Conservation (phyloP, 495 filamentous ascomycete genomes). For the Haplographium delicatum region DNA sequence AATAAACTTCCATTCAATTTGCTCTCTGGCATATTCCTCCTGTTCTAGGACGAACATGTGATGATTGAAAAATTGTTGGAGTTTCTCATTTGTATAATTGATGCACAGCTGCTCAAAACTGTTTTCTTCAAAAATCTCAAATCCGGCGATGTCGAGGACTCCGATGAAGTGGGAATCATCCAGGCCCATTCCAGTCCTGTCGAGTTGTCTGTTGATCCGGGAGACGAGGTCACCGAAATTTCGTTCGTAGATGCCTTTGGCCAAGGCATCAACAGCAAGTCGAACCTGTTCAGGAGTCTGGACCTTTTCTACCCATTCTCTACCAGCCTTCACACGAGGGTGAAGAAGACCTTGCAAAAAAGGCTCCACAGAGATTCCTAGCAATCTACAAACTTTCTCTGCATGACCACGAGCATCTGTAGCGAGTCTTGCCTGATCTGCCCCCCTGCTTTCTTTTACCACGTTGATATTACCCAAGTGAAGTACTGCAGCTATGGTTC, state of each 20-base stretch:
- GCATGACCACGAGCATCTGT: conserved; percentile 65
- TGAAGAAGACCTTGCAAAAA: conserved; percentile 88
- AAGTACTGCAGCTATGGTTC: conserved; percentile 83
- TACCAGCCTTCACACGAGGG: conserved; percentile 88
- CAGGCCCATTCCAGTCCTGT: conserved; percentile 66
- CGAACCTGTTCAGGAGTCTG: conserved; percentile 96
- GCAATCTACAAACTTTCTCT: conserved; percentile 70
- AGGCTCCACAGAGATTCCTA: conserved; percentile 76
- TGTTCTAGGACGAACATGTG: conserved; percentile 99
- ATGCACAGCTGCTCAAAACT: conserved; percentile 99
- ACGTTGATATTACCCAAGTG: conserved; percentile 91
- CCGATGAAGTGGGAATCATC: conserved; percentile 96
- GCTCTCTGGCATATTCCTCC: conserved; percentile 95
- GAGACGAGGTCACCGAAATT: conserved; percentile 89
- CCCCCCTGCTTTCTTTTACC: conserved; percentile 79
- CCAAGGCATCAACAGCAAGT: conserved; percentile 80
- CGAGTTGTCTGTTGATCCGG: conserved; percentile 87
- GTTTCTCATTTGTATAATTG: conserved; percentile 99
- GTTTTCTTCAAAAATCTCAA: conserved; percentile 98
- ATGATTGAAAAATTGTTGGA: conserved; percentile 99
- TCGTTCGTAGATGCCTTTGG: conserved; percentile 97
- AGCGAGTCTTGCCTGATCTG: conserved; percentile 82
- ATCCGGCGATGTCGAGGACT: conserved; percentile 97
- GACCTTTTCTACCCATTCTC: conserved; percentile 97
- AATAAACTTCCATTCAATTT: conserved; percentile 99